Conservation (phyloP, 768 basidiomycete genomes). For the Cyclocybe cylindracea region DNA sequence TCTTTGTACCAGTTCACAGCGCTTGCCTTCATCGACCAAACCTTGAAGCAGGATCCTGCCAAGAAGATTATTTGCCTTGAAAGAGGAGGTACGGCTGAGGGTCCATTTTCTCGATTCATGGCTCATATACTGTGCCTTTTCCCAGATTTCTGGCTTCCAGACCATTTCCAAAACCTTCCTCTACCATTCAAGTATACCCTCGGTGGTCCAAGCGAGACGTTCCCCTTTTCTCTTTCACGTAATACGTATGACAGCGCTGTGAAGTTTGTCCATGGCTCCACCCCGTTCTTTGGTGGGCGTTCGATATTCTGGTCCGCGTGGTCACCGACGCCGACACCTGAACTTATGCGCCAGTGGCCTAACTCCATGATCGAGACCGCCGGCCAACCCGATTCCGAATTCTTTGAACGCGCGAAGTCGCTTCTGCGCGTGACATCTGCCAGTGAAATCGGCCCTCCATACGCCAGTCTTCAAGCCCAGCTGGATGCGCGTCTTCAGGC, state of each 20-base stretch:
- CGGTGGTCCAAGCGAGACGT: constrained; percentile 4
- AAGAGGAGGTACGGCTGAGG: neutral
- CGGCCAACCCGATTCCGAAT: neutral
- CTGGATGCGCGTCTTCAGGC: neutral
- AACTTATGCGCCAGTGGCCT: constrained; percentile 10
- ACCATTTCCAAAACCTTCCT: constrained; percentile 12
- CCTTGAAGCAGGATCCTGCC: constrained; percentile 6
- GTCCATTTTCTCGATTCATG: neutral
- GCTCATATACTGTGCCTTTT: neutral
- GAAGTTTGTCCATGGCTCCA: constrained; percentile 6
- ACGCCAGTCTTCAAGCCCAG: constrained; percentile 1
- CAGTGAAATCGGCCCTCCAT: neutral
- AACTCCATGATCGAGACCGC: neutral
- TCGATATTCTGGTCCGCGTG: constrained; percentile 11
- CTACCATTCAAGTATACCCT: constrained; percentile 6
- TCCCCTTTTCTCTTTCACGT: constrained; percentile 3
- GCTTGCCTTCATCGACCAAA: constrained; percentile 9
- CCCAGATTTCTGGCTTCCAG: constrained; percentile 9
- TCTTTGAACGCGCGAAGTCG: constrained; percentile 1
- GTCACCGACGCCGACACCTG: constrained; percentile 7
- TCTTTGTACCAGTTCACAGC: constrained; percentile 5
- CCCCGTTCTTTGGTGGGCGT: constrained; percentile 13
- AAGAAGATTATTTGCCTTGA: constrained; percentile 10
- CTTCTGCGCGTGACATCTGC: constrained; percentile 5
- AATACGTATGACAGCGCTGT: constrained; percentile 2